Base-by-base conservation (phyloP, 2,329 filamentous ascomycete species). In the Epichloe typhina region DNA sequence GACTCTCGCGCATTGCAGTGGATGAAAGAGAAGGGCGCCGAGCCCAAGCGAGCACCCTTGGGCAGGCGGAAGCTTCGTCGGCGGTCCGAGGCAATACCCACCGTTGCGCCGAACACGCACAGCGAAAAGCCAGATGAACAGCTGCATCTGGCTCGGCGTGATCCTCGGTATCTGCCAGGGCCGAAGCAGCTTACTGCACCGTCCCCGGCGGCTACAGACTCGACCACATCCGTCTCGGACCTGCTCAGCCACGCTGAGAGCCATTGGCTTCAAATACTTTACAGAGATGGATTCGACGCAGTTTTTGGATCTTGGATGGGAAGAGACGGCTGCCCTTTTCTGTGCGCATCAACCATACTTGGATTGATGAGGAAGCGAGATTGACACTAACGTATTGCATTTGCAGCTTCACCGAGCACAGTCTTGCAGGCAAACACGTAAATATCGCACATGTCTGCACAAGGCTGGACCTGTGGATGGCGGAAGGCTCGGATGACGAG, bases 271-370 rank as follows among this genome's bases (percentile, higher is more conserved):
- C 56, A 58, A 12, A 53, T 48, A 8, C 60, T 70, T 9, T 70
- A 68, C 52, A 55, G 59, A 33, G 57, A 58, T 41, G 64, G 64
- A 0, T 72, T 70, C 38, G 67, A 70, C 46, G 59, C 62, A 3
- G 60, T 70, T 0, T 70, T 71, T 55, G 69, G 68, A 2, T 70
- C 66, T 0, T 71, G 67, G 67, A 62, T 71, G 58, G 67, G 69
- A 0, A 63, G 63, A 52, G 65, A 70, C 46, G 65, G 68, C 49
- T 69, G 67, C 52, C 69, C 69, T 13, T 70, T 71, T 46, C 52
- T 67, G 66, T 71, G 58, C 17, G 67, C 39, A 19, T 36, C 39
- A 15, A 3, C 35, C 41, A 21, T 19, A 42, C 9, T 42, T 23
- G 40, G 13, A 6, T 17, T 42, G 40, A 42, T 21, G 17, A 42